These are phyloP conservation scores for Fusarium zealandicum DNA, from an alignment of 2,329 filamentous ascomycete genomes.

Conservation along the genomic window DNA sequence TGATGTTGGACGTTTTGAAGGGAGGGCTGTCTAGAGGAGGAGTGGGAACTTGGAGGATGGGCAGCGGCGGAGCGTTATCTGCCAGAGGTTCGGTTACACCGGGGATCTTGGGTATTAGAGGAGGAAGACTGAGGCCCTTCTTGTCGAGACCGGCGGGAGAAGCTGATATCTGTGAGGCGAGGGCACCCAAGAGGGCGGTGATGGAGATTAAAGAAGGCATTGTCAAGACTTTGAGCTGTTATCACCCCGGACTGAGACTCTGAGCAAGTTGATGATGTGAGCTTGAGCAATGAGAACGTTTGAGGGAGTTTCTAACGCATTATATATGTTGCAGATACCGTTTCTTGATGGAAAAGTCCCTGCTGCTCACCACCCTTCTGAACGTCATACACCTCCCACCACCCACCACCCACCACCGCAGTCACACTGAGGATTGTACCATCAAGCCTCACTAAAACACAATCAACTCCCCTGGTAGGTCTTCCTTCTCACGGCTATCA, in stretches of 20 bases:
- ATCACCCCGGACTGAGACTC: not conserved
- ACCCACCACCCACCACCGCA: not conserved
- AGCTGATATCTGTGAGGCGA: conserved; percentile 28
- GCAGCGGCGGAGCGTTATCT: conserved; percentile 59
- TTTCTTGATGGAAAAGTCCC: not conserved
- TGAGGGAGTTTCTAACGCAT: conserved; percentile 31
- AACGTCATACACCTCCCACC: too few species aligned
- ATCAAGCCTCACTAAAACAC: conserved; percentile 34
- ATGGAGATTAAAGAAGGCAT: conserved; percentile 34
- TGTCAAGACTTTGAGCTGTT: conserved; percentile 1
- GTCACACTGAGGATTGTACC: conserved; percentile 22
- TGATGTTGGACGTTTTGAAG: conserved; percentile 61
- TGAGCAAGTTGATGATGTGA: conserved; percentile 35
- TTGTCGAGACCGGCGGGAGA: conserved; percentile 22
- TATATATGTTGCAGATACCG: conserved; percentile 23
- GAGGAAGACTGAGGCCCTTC: conserved; percentile 53
- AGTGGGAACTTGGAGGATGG: conserved; percentile 66
- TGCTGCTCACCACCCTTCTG: not conserved
- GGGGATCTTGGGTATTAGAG: conserved; percentile 65
- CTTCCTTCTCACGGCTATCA: conserved; percentile 11
- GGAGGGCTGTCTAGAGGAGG: conserved; percentile 62
- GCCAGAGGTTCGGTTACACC: conserved; percentile 65
- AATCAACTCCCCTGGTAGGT: conserved; percentile 9
- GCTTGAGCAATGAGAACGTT: conserved; percentile 24
- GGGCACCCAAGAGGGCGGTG: conserved; percentile 24